Percentiles rank a stretch among this genome's conserved stretches.
phyloP scores from a whole-genome alignment of 2,329 filamentous ascomycete genomes.

The Aspergillus jensenii region DNA sequence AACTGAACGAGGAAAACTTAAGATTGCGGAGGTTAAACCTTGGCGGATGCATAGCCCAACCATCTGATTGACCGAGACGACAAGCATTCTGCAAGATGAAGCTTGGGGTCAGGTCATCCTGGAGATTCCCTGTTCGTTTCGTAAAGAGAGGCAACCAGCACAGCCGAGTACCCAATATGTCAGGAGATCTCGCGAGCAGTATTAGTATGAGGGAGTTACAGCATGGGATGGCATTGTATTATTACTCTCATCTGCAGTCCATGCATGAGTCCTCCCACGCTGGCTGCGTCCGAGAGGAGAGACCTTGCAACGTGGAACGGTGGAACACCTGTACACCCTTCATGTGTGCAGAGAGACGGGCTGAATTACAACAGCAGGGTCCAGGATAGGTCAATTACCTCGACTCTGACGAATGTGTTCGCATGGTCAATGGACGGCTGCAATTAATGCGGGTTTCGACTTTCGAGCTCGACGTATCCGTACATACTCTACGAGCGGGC shows the following conservation, averaged over 20 bases:
- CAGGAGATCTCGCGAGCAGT: neutral
- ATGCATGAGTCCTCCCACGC: conserved; percentile 1
- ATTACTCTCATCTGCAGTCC: neutral
- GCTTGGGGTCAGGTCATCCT: conserved; percentile 11
- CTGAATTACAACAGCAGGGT: neutral
- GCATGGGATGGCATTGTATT: conserved; percentile 7
- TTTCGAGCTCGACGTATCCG: too few relatives aligned
- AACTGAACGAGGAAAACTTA: neutral
- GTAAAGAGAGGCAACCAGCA: neutral
- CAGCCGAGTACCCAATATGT: neutral
- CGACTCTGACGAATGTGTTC: neutral
- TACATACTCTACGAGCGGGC: too few relatives aligned
- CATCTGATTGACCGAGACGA: conserved; percentile 10
- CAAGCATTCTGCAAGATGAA: conserved; percentile 20
- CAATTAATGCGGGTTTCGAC: too few relatives aligned
- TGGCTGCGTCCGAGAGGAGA: conserved; percentile 3
- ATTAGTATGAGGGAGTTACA: neutral
- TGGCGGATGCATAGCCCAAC: conserved; percentile 12
- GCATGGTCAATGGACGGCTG: too few relatives aligned
- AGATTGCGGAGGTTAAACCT: conserved; percentile 12
- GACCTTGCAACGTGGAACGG: conserved; percentile 15
- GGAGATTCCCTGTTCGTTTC: conserved; percentile 7
- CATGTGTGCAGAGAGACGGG: neutral
- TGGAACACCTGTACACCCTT: conserved; percentile 5
- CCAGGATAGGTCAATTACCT: neutral